Evolutionary conservation across 257 asterid genomes (phyloP).

Genomic region (Solanum chaucha): DNA sequence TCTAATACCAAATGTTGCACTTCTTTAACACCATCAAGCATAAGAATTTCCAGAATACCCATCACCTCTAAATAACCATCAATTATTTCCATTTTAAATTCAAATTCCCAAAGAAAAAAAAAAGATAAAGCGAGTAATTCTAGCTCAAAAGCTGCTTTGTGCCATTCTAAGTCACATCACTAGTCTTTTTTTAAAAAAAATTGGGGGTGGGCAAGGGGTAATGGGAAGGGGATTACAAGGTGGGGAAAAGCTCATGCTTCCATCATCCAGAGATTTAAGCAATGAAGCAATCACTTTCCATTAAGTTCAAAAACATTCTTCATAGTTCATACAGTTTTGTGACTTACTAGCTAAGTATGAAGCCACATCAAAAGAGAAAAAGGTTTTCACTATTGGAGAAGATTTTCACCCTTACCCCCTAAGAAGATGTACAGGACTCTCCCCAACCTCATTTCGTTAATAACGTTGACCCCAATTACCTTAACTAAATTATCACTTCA

Average conservation of each 20-base stretch:
- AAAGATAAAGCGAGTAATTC: background rate
- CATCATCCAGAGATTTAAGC: background rate
- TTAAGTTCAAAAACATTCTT: background rate
- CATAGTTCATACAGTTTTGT: background rate
- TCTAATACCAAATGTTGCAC: background rate
- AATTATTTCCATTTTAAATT: background rate
- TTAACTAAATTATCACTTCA: background rate
- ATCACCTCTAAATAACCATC: background rate
- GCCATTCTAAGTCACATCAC: background rate
- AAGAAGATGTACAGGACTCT: background rate
- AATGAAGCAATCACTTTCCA: background rate
- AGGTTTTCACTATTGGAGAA: background rate
- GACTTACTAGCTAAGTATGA: background rate
- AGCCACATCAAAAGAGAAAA: background rate
- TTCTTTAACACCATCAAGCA: background rate
- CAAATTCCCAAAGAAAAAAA: background rate
- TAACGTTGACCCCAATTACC: background rate
- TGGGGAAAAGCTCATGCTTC: background rate
- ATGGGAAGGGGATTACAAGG: background rate
- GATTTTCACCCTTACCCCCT: background rate
- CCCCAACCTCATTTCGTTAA: background rate
- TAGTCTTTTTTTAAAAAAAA: background rate
- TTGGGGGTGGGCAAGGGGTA: background rate
- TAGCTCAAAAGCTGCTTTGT: background rate
- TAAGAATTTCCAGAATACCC: background rate